phyloP scores from a whole-genome alignment of 768 basidiomycete species.

The Kwoniella sp. region DNA sequence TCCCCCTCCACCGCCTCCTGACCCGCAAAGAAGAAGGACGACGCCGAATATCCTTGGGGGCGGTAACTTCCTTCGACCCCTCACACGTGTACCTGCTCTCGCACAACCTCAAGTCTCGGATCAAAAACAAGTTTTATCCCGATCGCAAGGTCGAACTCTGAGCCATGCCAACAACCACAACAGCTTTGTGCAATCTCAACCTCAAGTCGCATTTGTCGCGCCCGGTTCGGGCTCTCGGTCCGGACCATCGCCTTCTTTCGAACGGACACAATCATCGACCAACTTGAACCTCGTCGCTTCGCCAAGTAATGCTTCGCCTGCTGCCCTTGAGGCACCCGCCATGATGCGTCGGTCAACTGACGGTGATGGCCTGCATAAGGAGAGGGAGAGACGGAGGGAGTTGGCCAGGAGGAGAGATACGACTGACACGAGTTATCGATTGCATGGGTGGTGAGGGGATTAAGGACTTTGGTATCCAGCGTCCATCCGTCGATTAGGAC shows the following conservation, averaged over 20 bases:
- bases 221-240: not conserved
- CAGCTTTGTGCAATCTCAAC: not conserved
- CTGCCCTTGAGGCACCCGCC: slow-evolving; percentile 30
- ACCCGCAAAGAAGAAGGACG: slow-evolving; percentile 11
- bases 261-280: slow-evolving; percentile 29
- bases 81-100: slow-evolving; percentile 35
- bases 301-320: slow-evolving; percentile 3
- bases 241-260: not conserved
- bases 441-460: slow-evolving; percentile 51
- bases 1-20: slow-evolving; percentile 8
- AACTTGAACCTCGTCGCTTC: slow-evolving; percentile 9
- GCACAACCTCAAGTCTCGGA: slow-evolving; percentile 3
- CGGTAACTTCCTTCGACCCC: slow-evolving; percentile 40
- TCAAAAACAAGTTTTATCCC: not conserved
- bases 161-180: not conserved
- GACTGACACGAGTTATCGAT: slow-evolving; percentile 45
- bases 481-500: too few species aligned
- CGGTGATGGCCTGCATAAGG: slow-evolving; percentile 27
- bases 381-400: slow-evolving; percentile 33
- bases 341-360: slow-evolving; percentile 45
- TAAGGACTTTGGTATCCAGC: too few species aligned
- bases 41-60: slow-evolving; percentile 38
- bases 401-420: slow-evolving; percentile 32
- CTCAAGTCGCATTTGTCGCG: not conserved
- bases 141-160: not conserved